Percentiles rank a stretch among this genome's conserved stretches.
phyloP scores from a whole-genome alignment of 257 asterid genomes.

The Forsythia suspensa region DNA sequence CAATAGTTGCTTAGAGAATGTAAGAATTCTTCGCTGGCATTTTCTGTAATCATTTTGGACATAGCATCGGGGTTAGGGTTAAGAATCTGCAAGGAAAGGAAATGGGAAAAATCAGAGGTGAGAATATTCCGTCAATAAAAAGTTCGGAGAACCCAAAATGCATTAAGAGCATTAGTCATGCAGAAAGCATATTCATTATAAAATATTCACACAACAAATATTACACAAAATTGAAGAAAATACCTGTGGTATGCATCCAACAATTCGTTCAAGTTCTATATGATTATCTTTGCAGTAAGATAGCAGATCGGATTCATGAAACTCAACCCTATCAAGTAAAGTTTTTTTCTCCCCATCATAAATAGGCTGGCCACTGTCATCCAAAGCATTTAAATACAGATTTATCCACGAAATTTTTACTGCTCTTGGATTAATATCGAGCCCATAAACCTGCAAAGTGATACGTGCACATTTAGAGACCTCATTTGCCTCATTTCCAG shows the following conservation, averaged over 20 bases:
- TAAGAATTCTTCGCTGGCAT: constrained; percentile 97
- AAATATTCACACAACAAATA: constrained; percentile 19
- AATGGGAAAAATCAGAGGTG: constrained; percentile 8
- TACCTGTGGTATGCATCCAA: constrained; percentile 99
- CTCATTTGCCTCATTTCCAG: constrained; percentile 7
- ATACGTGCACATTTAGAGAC: constrained; percentile 26
- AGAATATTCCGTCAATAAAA: constrained; percentile 6
- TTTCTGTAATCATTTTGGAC: constrained; percentile 93
- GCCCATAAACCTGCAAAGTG: constrained; percentile 88
- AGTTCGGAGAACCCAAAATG: constrained; percentile 14
- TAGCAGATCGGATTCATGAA: constrained; percentile 91
- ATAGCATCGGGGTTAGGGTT: constrained; percentile 99
- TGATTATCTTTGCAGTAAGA: constrained; percentile 85
- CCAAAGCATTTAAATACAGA: constrained; percentile 91
- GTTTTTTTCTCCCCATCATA: constrained; percentile 84
- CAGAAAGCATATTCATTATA: constrained; percentile 14
- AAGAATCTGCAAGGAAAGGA: constrained; percentile 55
- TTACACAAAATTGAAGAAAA: constrained; percentile 19
- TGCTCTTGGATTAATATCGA: constrained; percentile 98
- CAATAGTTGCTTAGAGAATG: constrained; percentile 88
- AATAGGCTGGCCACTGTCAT: constrained; percentile 81
- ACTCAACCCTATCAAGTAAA: constrained; percentile 88
- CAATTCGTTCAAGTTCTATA: constrained; percentile 90
- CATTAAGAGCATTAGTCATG: constrained; percentile 12
- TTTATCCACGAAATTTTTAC: constrained; percentile 97